These are phyloP conservation scores for Phytophthora multivora DNA, from an alignment of 352 stramenopile species.

Conservation along the genomic window DNA sequence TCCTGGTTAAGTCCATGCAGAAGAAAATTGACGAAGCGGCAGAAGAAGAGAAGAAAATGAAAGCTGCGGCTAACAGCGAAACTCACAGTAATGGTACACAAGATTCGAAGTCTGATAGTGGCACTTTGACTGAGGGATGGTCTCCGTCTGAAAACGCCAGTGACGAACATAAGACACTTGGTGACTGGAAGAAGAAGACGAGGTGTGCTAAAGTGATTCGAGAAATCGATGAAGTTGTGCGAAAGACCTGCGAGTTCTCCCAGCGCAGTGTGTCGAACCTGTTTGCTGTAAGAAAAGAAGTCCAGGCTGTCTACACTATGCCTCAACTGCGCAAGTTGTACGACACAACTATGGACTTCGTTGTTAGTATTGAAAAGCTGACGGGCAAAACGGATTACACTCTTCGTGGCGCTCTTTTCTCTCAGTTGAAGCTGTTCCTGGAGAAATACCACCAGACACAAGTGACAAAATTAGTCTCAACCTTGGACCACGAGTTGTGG, in stretches of 20 bases:
- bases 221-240: constrained; percentile 85
- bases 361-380: constrained; percentile 91
- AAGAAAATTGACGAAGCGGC: constrained; percentile 63
- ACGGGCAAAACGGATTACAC: constrained; percentile 92
- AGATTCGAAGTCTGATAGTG: constrained; percentile 8
- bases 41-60: constrained; percentile 40
- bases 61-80: constrained; percentile 13
- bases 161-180: constrained; percentile 58
- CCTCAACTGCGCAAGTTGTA: constrained; percentile 95
- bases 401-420: constrained; percentile 92
- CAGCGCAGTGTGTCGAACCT: constrained; percentile 88
- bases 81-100: constrained; percentile 13
- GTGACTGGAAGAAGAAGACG: constrained; percentile 81
- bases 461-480: constrained; percentile 92
- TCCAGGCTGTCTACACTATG: constrained; percentile 89
- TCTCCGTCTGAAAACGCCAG: constrained; percentile 45
- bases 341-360: constrained; percentile 94
- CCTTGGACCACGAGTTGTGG: constrained; percentile 95
- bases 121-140: constrained; percentile 31
- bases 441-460: constrained; percentile 94
- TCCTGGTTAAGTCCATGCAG: constrained; percentile 75
- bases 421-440: constrained; percentile 95
- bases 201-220: constrained; percentile 74
- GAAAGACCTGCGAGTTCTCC: constrained; percentile 88
- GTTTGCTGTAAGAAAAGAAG: constrained; percentile 87